These are phyloP conservation scores for Colletotrichum neosansevieriae DNA, from an alignment of 2,329 filamentous ascomycete species.

Conservation along the genomic window DNA sequence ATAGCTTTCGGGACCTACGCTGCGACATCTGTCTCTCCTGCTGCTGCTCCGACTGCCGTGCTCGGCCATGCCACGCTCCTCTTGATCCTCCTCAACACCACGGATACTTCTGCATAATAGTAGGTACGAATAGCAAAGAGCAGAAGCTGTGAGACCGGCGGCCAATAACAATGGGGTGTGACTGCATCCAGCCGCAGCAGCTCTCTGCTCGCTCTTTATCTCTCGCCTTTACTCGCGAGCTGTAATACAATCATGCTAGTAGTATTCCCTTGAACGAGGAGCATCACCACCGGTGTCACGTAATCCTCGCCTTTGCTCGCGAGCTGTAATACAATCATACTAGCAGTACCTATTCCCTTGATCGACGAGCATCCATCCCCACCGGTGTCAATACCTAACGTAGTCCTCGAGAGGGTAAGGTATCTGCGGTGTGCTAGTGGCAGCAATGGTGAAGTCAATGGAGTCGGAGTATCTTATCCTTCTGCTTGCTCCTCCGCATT, in stretches of 20 bases:
- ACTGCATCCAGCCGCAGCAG: slow-evolving; percentile 17
- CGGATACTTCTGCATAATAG: neutral
- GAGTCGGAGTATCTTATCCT: too few relatives aligned
- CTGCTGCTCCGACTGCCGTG: slow-evolving; percentile 8
- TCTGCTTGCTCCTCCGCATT: too few relatives aligned
- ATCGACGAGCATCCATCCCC: slow-evolving; percentile 9
- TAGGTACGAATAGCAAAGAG: neutral
- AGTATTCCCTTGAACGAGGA: neutral
- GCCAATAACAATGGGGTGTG: slow-evolving; percentile 10
- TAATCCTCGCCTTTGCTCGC: slow-evolving; percentile 8
- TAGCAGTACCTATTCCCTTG: slow-evolving; percentile 1
- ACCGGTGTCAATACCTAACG: neutral
- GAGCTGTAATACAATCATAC: slow-evolving; percentile 19
- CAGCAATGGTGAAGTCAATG: too few relatives aligned
- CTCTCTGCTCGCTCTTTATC: slow-evolving; percentile 4
- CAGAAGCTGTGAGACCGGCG: slow-evolving; percentile 15
- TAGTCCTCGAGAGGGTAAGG: neutral
- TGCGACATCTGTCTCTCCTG: slow-evolving; percentile 6
- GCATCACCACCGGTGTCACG: too few relatives aligned
- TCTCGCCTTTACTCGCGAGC: slow-evolving; percentile 8
- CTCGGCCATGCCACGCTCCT: neutral
- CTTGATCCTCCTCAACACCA: slow-evolving; percentile 1
- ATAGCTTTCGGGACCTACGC: neutral
- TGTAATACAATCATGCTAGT: slow-evolving; percentile 24
- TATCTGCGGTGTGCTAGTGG: neutral